Base-by-base conservation (phyloP, 257 asterid species). In the Solanum appendiculatum region DNA sequence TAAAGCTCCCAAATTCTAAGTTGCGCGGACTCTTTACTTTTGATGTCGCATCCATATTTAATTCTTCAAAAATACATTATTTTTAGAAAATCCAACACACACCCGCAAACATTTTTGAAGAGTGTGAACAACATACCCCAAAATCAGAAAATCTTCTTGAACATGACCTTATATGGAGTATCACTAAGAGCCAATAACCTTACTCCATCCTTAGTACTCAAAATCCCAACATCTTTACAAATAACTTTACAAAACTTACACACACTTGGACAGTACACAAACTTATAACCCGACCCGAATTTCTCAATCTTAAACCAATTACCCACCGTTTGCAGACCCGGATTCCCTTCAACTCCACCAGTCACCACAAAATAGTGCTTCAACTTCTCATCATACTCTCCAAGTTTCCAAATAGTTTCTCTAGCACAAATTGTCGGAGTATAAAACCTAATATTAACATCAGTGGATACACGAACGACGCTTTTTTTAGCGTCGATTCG, bases 251-350 rank as follows among this genome's bases (percentile, higher is more conserved):
- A 85, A 7, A 6, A 14, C n/a, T 48, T 64, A 5, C 90, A 88
- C 46, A 88, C 88, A 36, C 84, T 85, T 6, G 90, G 86, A 73
- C 86, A 81, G 5, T 51, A 46, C 36, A 85, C 83, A 6, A 88
- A 2, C 75, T 88, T 88, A 21, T 88, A 85, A 75, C 25, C 86
- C 23, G 34, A 20, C 33, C 42, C 86, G 15, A 73, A 74, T 48
- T 63, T 77, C 48, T 88, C 90, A 64, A 88, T 88, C 86, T 88
- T 88, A 33, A 88, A 88, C 88, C 90, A 84, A 72, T 48, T 88
- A 11, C 48, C 68, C 37, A 85, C 7, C 0, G 88, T 88, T 48
- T 60, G 0, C 1, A 3, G 83, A 3, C 86, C 88, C 3, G 88
- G 86, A 1, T 88, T 85, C 7, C 88, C 90, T 60, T 88, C 88